phyloP scores from a whole-genome alignment of 306 rosid genomes.

The Lagenaria siceraria region DNA sequence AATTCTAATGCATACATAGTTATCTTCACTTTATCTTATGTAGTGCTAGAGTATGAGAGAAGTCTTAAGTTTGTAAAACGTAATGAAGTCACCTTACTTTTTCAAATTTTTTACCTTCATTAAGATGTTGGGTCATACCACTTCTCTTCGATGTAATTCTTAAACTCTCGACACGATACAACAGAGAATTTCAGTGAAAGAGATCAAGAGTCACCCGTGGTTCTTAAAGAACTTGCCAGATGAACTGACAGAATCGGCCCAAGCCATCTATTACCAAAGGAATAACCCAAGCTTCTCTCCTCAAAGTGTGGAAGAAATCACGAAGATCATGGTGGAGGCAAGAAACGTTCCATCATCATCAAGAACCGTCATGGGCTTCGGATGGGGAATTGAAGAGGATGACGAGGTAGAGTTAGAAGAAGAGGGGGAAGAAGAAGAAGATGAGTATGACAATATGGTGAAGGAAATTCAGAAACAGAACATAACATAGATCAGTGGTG shows the following conservation, averaged over 20 bases:
- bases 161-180: background rate
- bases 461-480: too few relatives aligned
- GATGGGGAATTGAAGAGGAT: constrained; percentile 48
- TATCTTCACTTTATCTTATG: too few relatives aligned
- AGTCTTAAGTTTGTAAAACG: too few relatives aligned
- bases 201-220: constrained; percentile 75
- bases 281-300: constrained; percentile 47
- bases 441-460: too few relatives aligned
- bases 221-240: constrained; percentile 66
- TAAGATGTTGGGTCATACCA: background rate
- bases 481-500: too few relatives aligned
- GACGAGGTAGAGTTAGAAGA: constrained; percentile 24
- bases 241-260: constrained; percentile 58
- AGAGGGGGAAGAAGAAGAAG: too few relatives aligned
- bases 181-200: constrained; percentile 58
- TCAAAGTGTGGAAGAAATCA: constrained; percentile 49
- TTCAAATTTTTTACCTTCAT: too few relatives aligned
- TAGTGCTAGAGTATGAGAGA: too few relatives aligned
- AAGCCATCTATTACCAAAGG: constrained; percentile 46
- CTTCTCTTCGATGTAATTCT: background rate
- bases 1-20: too few relatives aligned
- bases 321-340: constrained; percentile 67
- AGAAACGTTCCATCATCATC: constrained; percentile 50
- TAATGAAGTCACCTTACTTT: too few relatives aligned
- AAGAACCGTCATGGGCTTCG: constrained; percentile 32